Conservation (phyloP, 164 flowering plant species). For the Dillenia suffruticosa region DNA sequence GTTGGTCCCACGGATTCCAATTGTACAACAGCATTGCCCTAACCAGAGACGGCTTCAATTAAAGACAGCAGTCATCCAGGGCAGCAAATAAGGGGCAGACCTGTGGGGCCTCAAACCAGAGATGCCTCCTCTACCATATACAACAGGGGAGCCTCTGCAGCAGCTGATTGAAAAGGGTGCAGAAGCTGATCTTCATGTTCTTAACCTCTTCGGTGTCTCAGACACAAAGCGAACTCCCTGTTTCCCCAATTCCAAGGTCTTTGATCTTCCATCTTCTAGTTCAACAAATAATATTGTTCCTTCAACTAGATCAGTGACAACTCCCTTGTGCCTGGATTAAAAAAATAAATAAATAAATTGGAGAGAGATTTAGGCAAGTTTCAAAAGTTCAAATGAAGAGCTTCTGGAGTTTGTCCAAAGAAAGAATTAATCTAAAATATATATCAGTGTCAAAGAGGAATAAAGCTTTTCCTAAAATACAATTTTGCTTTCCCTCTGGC, state of each 20-base stretch:
- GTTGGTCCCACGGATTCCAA: too few relatives aligned
- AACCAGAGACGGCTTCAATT: too few relatives aligned
- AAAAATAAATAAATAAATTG: not conserved
- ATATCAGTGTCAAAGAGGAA: too few relatives aligned
- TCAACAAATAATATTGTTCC: constrained; percentile 51
- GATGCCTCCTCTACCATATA: too few relatives aligned
- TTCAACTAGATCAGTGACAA: constrained; percentile 53
- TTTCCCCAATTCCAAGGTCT: constrained; percentile 68
- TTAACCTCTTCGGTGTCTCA: constrained; percentile 64
- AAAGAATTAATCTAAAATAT: too few relatives aligned
- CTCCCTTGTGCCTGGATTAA: constrained; percentile 70
- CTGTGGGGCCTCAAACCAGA: too few relatives aligned
- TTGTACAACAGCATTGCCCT: too few relatives aligned
- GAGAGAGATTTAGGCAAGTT: not conserved
- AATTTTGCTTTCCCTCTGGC: not conserved
- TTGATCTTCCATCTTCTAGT: constrained; percentile 75
- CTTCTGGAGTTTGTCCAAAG: too few relatives aligned
- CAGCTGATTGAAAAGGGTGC: not conserved
- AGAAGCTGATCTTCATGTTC: constrained; percentile 16
- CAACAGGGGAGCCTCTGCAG: constrained; percentile 2
- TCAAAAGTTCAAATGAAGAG: too few relatives aligned
- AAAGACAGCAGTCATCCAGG: too few relatives aligned
- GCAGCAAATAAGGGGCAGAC: too few relatives aligned
- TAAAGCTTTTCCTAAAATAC: too few relatives aligned
- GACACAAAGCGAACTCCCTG: constrained; percentile 84